Conservation (phyloP, 2,329 filamentous ascomycete species). For the Ascochyta lentis region DNA sequence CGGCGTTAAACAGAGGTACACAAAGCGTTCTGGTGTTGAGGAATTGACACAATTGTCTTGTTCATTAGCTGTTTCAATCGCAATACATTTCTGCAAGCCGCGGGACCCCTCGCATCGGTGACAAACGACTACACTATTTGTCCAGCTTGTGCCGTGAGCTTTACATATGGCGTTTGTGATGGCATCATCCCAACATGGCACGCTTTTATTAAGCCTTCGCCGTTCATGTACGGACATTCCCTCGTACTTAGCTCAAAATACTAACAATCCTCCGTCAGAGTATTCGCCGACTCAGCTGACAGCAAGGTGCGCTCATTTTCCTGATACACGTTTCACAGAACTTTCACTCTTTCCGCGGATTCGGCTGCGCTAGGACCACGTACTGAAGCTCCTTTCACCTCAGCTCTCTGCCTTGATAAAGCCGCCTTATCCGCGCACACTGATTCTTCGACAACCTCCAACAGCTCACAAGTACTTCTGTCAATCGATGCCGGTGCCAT, state of each 20-base stretch:
- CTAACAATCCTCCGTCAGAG: too few relatives aligned
- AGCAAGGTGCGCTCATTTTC: background rate
- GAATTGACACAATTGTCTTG: conserved; percentile 8
- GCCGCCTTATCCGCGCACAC: too few relatives aligned
- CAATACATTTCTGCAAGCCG: background rate
- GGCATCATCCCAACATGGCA: too few relatives aligned
- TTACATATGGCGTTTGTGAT: too few relatives aligned
- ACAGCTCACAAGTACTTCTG: background rate
- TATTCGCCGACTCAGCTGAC: background rate
- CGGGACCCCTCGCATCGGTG: background rate
- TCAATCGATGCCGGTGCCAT: background rate
- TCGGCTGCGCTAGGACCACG: background rate
- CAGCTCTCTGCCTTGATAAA: background rate
- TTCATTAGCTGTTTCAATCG: background rate
- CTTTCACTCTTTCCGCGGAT: background rate
- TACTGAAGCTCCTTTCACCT: background rate
- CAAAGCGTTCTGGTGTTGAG: background rate
- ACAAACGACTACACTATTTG: background rate
- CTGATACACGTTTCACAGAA: background rate
- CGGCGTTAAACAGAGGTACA: conserved; percentile 9
- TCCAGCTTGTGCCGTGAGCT: too few relatives aligned
- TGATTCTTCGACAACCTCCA: background rate
- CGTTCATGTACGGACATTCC: too few relatives aligned
- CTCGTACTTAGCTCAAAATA: too few relatives aligned
- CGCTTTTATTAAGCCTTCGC: too few relatives aligned